Evolutionary conservation across 176 grass and related monocot species (phyloP).

Genomic region (Saccharum officinarum): DNA sequence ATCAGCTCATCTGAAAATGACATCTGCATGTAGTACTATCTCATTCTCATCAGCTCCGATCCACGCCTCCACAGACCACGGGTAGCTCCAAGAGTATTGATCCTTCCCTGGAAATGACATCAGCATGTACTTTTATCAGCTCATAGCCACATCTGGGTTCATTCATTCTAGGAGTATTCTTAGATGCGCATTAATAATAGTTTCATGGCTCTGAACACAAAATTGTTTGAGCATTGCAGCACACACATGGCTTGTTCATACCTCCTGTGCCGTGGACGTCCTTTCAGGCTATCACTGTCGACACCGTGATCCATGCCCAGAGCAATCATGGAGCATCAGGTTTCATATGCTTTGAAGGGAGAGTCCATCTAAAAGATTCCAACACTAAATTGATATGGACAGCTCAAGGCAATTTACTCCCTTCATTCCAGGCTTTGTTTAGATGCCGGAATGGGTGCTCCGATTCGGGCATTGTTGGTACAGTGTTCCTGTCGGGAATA

Average conservation of each 20-base stretch:
- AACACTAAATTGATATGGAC: background rate
- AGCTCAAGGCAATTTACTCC: background rate
- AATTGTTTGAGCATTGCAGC: background rate
- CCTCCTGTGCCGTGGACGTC: background rate
- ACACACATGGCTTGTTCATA: background rate
- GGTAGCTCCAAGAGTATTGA: background rate
- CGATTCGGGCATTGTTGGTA: no score
- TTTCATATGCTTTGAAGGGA: background rate
- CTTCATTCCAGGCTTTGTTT: no score
- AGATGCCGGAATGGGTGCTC: no score
- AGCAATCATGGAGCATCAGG: background rate
- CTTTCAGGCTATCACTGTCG: background rate
- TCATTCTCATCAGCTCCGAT: background rate
- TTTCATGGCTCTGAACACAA: conserved; percentile 1
- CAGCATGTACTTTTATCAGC: background rate
- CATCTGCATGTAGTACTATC: no score
- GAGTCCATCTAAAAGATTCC: background rate
- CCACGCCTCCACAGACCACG: background rate
- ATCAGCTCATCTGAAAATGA: background rate
- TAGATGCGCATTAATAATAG: background rate
- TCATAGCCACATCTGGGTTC: background rate
- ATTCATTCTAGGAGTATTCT: background rate
- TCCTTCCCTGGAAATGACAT: background rate
- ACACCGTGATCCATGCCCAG: conserved; percentile 3
- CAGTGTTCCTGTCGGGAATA: no score